phyloP scores from a whole-genome alignment of 495 filamentous ascomycete species.

The Parathielavia appendiculata region DNA sequence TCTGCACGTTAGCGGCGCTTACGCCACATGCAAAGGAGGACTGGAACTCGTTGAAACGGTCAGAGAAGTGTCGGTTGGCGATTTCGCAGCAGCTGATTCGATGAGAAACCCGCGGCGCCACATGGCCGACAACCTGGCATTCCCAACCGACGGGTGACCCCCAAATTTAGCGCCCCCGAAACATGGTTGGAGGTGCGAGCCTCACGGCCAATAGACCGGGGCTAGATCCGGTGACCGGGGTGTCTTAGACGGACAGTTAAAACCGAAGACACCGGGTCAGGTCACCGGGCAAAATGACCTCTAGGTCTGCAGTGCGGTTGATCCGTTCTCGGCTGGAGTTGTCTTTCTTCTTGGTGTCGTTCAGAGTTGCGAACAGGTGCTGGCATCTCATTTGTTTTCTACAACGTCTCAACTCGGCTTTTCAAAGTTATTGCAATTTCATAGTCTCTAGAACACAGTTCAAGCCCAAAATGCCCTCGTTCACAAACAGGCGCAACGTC shows the following conservation, averaged over 20 bases:
- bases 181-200: conserved; percentile 4
- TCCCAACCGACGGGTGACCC: conserved; percentile 17
- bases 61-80: conserved; percentile 10
- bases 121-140: conserved; percentile 9
- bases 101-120: conserved; percentile 4
- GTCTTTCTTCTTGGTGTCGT: background rate
- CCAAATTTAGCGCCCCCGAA: conserved; percentile 21
- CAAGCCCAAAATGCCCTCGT: conserved; percentile 16
- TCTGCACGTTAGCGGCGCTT: background rate
- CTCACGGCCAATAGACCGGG: conserved; percentile 5
- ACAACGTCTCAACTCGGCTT: background rate
- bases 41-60: background rate
- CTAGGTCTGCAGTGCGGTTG: conserved; percentile 10
- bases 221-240: conserved; percentile 13
- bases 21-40: conserved; percentile 4
- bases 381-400: background rate
- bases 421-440: background rate
- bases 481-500: conserved; percentile 5
- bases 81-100: conserved; percentile 10
- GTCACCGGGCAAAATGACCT: conserved; percentile 15
- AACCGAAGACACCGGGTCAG: conserved; percentile 15
- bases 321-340: conserved; percentile 2
- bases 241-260: conserved; percentile 10
- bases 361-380: background rate
- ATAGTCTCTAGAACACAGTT: background rate